phyloP scores from a whole-genome alignment of 1,139 yeast genomes.

The Magnusiomyces ingens region DNA sequence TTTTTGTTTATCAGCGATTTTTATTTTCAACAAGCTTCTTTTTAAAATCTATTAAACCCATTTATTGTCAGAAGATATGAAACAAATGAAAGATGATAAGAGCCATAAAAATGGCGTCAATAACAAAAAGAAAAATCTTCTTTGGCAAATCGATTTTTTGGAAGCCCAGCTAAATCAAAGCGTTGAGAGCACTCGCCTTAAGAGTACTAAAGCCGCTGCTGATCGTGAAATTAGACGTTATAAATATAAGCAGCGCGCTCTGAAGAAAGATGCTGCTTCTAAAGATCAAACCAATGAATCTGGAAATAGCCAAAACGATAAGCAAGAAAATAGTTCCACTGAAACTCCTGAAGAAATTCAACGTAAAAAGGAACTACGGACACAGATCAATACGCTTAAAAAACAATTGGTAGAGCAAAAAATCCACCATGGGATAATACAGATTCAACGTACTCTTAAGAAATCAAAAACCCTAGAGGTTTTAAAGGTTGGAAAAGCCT shows the following conservation, averaged over 20 bases:
- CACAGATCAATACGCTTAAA: slow-evolving; percentile 24
- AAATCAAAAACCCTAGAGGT: slow-evolving; percentile 29
- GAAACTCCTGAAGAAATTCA: slow-evolving; percentile 8
- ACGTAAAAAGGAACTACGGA: slow-evolving; percentile 27
- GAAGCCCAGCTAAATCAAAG: slow-evolving; percentile 29
- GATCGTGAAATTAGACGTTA: slow-evolving; percentile 13
- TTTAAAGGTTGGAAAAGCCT: slow-evolving; percentile 24
- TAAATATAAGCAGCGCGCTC: neutral
- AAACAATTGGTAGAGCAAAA: slow-evolving; percentile 30
- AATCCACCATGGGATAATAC: slow-evolving; percentile 27
- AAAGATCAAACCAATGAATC: slow-evolving; percentile 13
- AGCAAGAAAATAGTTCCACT: slow-evolving; percentile 9
- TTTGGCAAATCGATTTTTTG: slow-evolving; percentile 35
- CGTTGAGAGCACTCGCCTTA: slow-evolving; percentile 25
- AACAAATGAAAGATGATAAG: slow-evolving; percentile 3
- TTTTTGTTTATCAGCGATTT: neutral
- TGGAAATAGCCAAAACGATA: slow-evolving; percentile 14
- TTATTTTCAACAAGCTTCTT: slow-evolving; percentile 5
- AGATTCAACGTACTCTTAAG: slow-evolving; percentile 30
- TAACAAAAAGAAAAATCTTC: slow-evolving; percentile 29
- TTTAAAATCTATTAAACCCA: neutral
- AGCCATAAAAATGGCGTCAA: neutral
- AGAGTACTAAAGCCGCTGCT: slow-evolving; percentile 28
- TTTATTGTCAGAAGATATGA: neutral
- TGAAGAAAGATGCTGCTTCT: slow-evolving; percentile 13